These are phyloP conservation scores for Aspergillus thermomutatus DNA, from an alignment of 2,329 filamentous ascomycete genomes.

Conservation along the genomic window DNA sequence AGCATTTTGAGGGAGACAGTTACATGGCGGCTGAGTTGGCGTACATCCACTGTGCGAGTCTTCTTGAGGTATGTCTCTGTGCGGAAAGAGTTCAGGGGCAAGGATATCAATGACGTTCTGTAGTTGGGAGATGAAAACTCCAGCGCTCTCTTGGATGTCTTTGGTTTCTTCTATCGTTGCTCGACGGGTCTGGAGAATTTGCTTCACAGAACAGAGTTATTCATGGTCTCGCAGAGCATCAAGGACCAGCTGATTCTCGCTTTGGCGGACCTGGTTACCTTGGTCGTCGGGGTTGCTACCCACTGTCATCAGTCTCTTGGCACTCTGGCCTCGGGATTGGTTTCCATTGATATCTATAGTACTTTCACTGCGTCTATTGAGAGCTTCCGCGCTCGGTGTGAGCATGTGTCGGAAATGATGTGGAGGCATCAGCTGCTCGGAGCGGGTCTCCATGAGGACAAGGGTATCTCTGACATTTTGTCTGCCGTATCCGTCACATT, in stretches of 20 bases:
- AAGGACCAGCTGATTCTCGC: conserved; percentile 45
- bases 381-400: conserved; percentile 34
- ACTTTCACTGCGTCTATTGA: conserved; percentile 36
- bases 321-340: conserved; percentile 19
- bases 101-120: neutral
- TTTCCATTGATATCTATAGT: conserved; percentile 37
- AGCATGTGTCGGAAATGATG: conserved; percentile 36
- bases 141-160: conserved; percentile 48
- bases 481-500: neutral
- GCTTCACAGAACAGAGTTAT: conserved; percentile 47
- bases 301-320: conserved; percentile 34
- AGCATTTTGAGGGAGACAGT: conserved; percentile 36
- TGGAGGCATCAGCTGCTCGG: conserved; percentile 38
- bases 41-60: conserved; percentile 46
- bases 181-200: conserved; percentile 41
- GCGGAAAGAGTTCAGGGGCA: fast-evolving
- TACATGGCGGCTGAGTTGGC: conserved; percentile 46
- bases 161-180: conserved; percentile 52
- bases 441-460: conserved; percentile 29
- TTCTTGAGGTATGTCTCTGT: conserved; percentile 44
- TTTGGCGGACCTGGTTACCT: conserved; percentile 34
- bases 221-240: conserved; percentile 46
- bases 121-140: conserved; percentile 49
- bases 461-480: conserved; percentile 17
- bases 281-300: conserved; percentile 30